Conservation (phyloP, 768 basidiomycete species). For the Lentinula edodes region DNA sequence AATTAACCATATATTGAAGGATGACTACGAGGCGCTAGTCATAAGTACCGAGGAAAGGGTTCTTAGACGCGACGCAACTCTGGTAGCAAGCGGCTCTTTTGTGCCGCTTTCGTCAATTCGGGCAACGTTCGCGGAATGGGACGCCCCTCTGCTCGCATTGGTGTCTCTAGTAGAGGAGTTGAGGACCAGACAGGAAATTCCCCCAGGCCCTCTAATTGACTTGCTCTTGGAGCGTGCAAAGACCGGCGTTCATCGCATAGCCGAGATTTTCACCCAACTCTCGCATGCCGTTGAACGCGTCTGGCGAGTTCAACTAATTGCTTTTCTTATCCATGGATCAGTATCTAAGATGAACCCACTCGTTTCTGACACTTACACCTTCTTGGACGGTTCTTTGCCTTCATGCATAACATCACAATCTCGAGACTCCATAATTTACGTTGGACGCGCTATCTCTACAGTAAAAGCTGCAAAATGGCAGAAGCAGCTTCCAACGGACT, state of each 20-base stretch:
- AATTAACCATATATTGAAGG: conserved; percentile 64
- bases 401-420: conserved; percentile 68
- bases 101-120: conserved; percentile 83
- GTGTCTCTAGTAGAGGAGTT: conserved; percentile 59
- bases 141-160: conserved; percentile 75
- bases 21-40: conserved; percentile 77
- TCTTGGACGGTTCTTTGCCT: conserved; percentile 67
- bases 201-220: conserved; percentile 77
- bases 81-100: conserved; percentile 77
- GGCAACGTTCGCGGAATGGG: conserved; percentile 76
- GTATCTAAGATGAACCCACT: conserved; percentile 61
- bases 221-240: conserved; percentile 65
- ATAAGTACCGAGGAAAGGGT: conserved; percentile 79
- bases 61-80: conserved; percentile 62
- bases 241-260: conserved; percentile 75
- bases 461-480: conserved; percentile 78
- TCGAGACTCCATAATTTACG: conserved; percentile 77
- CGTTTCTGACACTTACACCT: conserved; percentile 50
- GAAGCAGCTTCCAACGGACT: conserved; percentile 63
- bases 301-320: conserved; percentile 80
- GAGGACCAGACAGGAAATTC: conserved; percentile 51
- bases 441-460: conserved; percentile 83
- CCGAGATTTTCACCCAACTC: conserved; percentile 65
- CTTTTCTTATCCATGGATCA: conserved; percentile 77
- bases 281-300: conserved; percentile 72